Evolutionary conservation across 116 monocot species (phyloP).

Genomic region (Papilionanthe hybrid): DNA sequence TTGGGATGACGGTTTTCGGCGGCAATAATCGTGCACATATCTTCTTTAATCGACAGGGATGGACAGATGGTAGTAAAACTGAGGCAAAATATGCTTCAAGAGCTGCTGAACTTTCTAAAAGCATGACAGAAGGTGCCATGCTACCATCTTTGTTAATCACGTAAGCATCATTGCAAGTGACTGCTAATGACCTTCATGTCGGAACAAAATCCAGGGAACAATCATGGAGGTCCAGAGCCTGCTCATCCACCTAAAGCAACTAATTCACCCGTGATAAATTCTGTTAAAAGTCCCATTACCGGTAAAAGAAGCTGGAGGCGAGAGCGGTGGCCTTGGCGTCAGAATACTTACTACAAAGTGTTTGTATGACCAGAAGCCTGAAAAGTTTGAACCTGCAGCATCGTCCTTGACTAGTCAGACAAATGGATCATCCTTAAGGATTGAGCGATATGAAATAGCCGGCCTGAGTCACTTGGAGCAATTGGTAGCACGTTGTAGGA

Average conservation of each 20-base stretch:
- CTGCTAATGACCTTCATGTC: constrained; percentile 35
- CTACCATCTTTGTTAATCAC: constrained; percentile 49
- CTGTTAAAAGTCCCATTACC: constrained; percentile 63
- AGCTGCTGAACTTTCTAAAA: constrained; percentile 77
- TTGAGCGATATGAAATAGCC: too few species aligned
- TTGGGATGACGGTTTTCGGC: constrained; percentile 76
- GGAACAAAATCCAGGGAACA: constrained; percentile 30
- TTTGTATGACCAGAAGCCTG: constrained; percentile 73
- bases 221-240: constrained; percentile 35
- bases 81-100: constrained; percentile 83
- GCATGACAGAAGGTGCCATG: constrained; percentile 33
- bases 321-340: constrained; percentile 53
- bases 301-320: constrained; percentile 49
- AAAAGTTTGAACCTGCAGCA: constrained; percentile 56
- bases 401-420: constrained; percentile 24
- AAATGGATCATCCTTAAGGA: constrained; percentile 33
- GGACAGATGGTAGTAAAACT: constrained; percentile 79
- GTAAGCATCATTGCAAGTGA: constrained; percentile 20
- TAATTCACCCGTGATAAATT: too few species aligned
- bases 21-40: constrained; percentile 80
- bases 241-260: too few species aligned
- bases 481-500: too few species aligned
- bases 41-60: constrained; percentile 88
- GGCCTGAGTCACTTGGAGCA: too few species aligned
- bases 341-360: constrained; percentile 67